Percentiles rank a stretch among this genome's conserved stretches.
Evolutionary conservation across 345 rosid genomes (phyloP).

Genomic region (Eucalyptus virginea): DNA sequence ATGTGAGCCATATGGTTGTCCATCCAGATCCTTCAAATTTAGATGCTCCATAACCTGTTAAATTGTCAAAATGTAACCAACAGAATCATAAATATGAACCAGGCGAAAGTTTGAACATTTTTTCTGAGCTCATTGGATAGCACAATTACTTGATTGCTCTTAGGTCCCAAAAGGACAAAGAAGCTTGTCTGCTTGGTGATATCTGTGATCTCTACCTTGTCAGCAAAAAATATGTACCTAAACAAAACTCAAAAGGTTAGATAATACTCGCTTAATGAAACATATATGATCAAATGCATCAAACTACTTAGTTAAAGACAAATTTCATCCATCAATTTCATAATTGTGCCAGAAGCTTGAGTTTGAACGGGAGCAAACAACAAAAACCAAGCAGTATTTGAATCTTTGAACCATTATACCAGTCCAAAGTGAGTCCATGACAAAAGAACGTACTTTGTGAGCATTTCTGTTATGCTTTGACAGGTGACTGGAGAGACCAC

Average conservation of each 20-base stretch:
- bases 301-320: neutral
- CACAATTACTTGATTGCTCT: slow-evolving; percentile 47
- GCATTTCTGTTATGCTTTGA: slow-evolving; percentile 45
- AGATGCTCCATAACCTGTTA: slow-evolving; percentile 56
- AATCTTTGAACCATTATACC: neutral
- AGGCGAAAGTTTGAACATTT: neutral
- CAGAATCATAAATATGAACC: neutral
- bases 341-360: neutral
- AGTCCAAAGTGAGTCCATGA: neutral
- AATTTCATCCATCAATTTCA: neutral
- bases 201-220: slow-evolving; percentile 76
- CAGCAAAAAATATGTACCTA: slow-evolving; percentile 84
- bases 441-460: slow-evolving; percentile 47
- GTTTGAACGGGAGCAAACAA: neutral
- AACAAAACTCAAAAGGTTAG: neutral
- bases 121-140: neutral
- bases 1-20: slow-evolving; percentile 71
- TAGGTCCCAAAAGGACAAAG: slow-evolving; percentile 57
- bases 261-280: neutral
- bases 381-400: neutral
- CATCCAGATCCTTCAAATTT: slow-evolving; percentile 65
- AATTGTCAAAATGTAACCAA: neutral
- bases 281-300: fast-evolving
- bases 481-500: slow-evolving; percentile 59
- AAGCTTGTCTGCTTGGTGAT: slow-evolving; percentile 75